Percentiles rank a stretch among this genome's conserved stretches.
Conservation (phyloP, 345 rosid species). For the Abelmoschus esculentus region DNA sequence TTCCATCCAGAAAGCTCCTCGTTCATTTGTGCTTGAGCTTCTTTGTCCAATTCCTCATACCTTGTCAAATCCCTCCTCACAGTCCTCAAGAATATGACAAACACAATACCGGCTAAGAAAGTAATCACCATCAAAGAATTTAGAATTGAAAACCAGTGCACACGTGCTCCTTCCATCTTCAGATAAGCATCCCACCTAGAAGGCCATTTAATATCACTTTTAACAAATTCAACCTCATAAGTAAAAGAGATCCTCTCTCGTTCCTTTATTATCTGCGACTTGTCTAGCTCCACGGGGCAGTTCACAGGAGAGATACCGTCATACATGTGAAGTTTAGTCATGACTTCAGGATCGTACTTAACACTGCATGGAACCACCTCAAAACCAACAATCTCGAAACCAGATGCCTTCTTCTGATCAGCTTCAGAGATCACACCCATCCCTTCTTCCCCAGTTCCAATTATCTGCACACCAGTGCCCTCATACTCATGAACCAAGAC, state of each 20-base stretch:
- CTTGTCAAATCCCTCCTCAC: slow-evolving; percentile 80
- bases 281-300: slow-evolving; percentile 69
- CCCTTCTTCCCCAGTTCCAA: slow-evolving; percentile 86
- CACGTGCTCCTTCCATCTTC: slow-evolving; percentile 85
- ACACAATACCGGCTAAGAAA: slow-evolving; percentile 71
- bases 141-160: slow-evolving; percentile 78
- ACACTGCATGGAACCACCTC: slow-evolving; percentile 80
- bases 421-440: slow-evolving; percentile 68
- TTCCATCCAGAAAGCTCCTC: slow-evolving; percentile 91
- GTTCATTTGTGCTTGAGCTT: slow-evolving; percentile 80
- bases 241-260: slow-evolving; percentile 67
- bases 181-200: slow-evolving; percentile 86
- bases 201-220: slow-evolving; percentile 67
- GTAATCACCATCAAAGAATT: slow-evolving; percentile 73
- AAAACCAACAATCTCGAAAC: slow-evolving; percentile 76
- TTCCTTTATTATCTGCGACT: slow-evolving; percentile 72
- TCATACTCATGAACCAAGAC: slow-evolving; percentile 69
- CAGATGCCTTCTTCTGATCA: slow-evolving; percentile 58
- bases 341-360: slow-evolving; percentile 43
- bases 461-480: slow-evolving; percentile 69
- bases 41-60: slow-evolving; percentile 76
- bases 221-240: slow-evolving; percentile 73
- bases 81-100: slow-evolving; percentile 71
- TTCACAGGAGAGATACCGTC: slow-evolving; percentile 42
- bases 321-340: slow-evolving; percentile 58